Evolutionary conservation across 1,284 basidiomycete species (phyloP), one percentile per base, ranked within the genome.

Genomic region (Cryptococcus wingfieldii): DNA sequence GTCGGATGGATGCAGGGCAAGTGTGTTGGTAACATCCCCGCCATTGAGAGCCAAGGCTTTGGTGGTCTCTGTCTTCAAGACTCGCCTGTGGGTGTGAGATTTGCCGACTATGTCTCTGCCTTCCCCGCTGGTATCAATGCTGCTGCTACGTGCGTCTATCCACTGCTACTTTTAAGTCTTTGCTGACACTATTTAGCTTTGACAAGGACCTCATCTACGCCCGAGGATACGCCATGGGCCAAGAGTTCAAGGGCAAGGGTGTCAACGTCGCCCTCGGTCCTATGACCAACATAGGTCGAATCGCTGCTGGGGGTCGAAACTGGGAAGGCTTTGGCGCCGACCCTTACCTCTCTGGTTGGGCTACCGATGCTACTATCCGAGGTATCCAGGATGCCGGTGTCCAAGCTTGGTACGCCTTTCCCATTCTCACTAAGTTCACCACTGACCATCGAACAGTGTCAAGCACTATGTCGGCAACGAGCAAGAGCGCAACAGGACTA

Each of bases 301-400:
- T 79, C 1, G 82, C 85, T 5, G 82, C 81, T 16, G 83, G 79
- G 3, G 90, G 90, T 0, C 79, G 90, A 10, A 90, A 89, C 72
- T 93, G 88, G 88, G 89, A 93, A 78, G 88, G 87, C 8, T 90
- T 89, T 60, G 86, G 88, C 47, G 70, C 56, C 28, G 72, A 75
- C 60, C 88, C 89, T 0, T 91, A 85, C 77, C 77, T 92, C 42
- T 71, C 82, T 86, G 59, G 75, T 79, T 48, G 86, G 71, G 82
- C 83, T 0, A 83, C 87, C 0, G 87, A 85, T 59, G 84, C 87
- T 72, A 89, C 86, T 2, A 82, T 90, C 58, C 72, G 85, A 23
- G 89, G 89, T 1, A 77, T 90, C 74, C 89, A 92, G 68, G 71
- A 79, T 39, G 80, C 79, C 1, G 88, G 89, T 38, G 86, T 91